Evolutionary conservation across 176 grass and related monocot species (phyloP), one percentile per base, ranked within the genome.

Genomic region (Ensete ventricosum): DNA sequence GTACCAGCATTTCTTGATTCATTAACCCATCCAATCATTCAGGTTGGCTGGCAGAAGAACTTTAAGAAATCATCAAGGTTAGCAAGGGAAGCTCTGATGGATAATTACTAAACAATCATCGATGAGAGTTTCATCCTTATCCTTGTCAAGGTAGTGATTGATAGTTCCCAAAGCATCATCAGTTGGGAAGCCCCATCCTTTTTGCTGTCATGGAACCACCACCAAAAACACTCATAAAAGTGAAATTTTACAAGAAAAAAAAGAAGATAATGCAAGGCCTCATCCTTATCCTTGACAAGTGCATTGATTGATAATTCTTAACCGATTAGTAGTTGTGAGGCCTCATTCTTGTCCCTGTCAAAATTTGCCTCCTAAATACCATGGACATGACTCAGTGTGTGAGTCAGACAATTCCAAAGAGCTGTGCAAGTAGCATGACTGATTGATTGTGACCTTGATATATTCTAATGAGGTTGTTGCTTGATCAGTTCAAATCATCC

Each of bases 271-370:
- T 51, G 19, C 29, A 70, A 19, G 17, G 16, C 13, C 51, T 48
- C 43, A 70, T 51, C 67, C 67, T 50, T 70, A 70, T 70, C 67
- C 25, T 70, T 70, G 67, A 70, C 67, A 70, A 16, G 34, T 51
- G 19, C 67, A 50, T 19, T 70, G 67, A 70, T 50, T n/a, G 48
- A 14, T 50, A 70, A 50, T 49, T 52, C 17, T 70, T 70, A 70
- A 70, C 67, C 48, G 51, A 70, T 70, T 70, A 70, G 50, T 70
- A 70, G 67, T 70, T 70, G 34, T 4, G 67, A 52, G 43, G 5
- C 16, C 67, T 70, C 67, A 70, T 70, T 70, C 67, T 21, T 50
- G 19, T 70, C 43, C 34, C 23, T 20, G 34, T 70, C 67, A 70
- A 20, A 70, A 16, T 51, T 70, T n/a, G 9, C 67, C 67, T 50